Evolutionary conservation across 1,284 basidiomycete species (phyloP).

Genomic region (Cutaneotrichosporon dermatis): DNA sequence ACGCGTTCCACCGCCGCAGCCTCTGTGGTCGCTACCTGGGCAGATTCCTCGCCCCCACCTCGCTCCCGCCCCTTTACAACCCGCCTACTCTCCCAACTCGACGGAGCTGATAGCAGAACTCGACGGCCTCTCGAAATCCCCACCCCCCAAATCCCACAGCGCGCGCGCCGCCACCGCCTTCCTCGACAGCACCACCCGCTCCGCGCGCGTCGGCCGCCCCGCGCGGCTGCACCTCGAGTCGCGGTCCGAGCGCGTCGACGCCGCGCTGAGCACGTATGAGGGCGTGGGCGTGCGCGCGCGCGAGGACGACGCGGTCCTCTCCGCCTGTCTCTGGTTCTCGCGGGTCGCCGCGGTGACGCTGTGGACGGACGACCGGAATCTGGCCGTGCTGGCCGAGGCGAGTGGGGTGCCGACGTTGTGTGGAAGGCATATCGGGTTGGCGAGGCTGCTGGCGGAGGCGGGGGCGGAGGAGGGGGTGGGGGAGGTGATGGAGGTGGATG

Average conservation of each 20-base stretch:
- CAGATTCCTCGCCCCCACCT: no score
- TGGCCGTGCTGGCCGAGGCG: slow-evolving; percentile 7
- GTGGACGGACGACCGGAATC: slow-evolving; percentile 8
- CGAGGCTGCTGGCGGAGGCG: neutral
- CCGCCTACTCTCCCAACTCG: no score
- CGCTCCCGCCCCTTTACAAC: no score
- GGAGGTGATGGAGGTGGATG: slow-evolving; percentile 6
- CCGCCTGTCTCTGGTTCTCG: slow-evolving; percentile 11
- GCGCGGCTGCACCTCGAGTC: slow-evolving; percentile 6
- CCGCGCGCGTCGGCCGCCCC: neutral
- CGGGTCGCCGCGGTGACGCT: neutral
- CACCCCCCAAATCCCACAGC: neutral
- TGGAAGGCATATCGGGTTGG: neutral
- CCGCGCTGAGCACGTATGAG: neutral
- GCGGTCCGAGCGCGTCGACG: neutral
- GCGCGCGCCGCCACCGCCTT: slow-evolving; percentile 8
- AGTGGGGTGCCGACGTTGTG: neutral
- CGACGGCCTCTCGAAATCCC: slow-evolving; percentile 10
- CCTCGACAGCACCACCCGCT: slow-evolving; percentile 4
- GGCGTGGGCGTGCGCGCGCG: neutral
- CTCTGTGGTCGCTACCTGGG: no score
- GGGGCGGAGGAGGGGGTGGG: neutral
- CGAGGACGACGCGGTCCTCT: slow-evolving; percentile 13
- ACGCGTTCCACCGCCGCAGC: no score
- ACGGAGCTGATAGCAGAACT: slow-evolving; percentile 10